Percentiles rank a stretch among this genome's conserved stretches.
phyloP scores from a whole-genome alignment of 2,329 filamentous ascomycete species.

The Bipolaris victoriae region DNA sequence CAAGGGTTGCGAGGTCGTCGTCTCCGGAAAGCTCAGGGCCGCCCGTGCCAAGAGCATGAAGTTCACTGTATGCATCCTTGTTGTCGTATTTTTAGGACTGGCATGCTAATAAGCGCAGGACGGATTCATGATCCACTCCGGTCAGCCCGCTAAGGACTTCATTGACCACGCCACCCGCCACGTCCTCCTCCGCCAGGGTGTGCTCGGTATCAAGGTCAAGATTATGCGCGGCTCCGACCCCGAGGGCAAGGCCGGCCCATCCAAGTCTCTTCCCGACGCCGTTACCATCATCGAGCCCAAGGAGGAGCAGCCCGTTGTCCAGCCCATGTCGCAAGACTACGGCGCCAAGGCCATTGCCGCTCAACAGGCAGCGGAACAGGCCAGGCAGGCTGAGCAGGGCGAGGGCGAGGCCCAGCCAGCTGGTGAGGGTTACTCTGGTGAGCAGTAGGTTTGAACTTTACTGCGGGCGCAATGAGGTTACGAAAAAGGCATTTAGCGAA shows the following conservation, averaged over 20 bases:
- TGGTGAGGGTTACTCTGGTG: conserved; percentile 40
- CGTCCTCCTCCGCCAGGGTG: conserved; percentile 99
- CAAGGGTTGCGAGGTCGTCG: conserved; percentile 99
- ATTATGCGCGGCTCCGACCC: conserved; percentile 99
- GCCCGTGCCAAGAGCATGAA: conserved; percentile 99
- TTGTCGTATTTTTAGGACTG: background rate
- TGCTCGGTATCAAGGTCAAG: conserved; percentile 99
- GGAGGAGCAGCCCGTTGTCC: conserved; percentile 94
- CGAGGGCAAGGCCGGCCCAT: conserved; percentile 97
- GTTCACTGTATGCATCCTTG: conserved; percentile 78
- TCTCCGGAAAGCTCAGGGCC: conserved; percentile 98
- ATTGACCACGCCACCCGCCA: conserved; percentile 98
- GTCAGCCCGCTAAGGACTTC: conserved; percentile 99
- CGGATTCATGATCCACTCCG: conserved; percentile 99
- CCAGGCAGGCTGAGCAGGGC: conserved; percentile 65
- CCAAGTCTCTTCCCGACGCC: conserved; percentile 96
- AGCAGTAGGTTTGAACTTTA: conserved; percentile 38
- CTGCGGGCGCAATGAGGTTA: conserved; percentile 39
- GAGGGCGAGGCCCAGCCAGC: conserved; percentile 55
- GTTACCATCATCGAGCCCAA: conserved; percentile 99
- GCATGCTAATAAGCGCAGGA: conserved; percentile 58
- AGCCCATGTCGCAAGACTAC: conserved; percentile 98
- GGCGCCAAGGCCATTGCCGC: conserved; percentile 84
- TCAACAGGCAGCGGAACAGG: conserved; percentile 69
- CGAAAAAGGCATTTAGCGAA: conserved; percentile 37